These are phyloP conservation scores for Blastocystis sp. DNA, from an alignment of 352 stramenopile species.

Conservation along the genomic window DNA sequence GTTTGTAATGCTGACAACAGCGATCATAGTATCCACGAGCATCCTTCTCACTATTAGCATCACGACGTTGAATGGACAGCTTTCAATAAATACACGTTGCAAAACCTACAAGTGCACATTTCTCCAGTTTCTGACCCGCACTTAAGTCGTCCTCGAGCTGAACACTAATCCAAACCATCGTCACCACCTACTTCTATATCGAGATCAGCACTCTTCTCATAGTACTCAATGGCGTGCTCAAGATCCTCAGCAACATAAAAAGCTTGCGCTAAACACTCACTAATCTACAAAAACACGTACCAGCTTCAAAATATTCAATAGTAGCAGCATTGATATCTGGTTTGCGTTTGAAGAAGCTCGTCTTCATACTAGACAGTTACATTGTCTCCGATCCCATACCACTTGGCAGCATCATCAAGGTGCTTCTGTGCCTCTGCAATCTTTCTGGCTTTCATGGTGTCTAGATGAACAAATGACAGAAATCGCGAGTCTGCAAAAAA, in stretches of 20 bases:
- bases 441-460: slow-evolving; percentile 62
- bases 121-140: slow-evolving; percentile 46
- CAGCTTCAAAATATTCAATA: slow-evolving; percentile 56
- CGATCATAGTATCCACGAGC: slow-evolving; percentile 39
- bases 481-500: neutral
- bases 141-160: slow-evolving; percentile 55
- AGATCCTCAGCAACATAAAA: slow-evolving; percentile 64
- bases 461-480: neutral
- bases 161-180: neutral
- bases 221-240: slow-evolving; percentile 56
- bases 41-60: slow-evolving; percentile 31
- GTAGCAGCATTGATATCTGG: slow-evolving; percentile 55
- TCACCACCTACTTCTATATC: slow-evolving; percentile 19
- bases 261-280: slow-evolving; percentile 10
- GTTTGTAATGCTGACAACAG: slow-evolving; percentile 8
- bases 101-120: slow-evolving; percentile 49
- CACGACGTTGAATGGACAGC: slow-evolving; percentile 49
- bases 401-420: slow-evolving; percentile 27
- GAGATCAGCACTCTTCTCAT: slow-evolving; percentile 61
- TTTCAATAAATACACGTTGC: neutral
- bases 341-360: slow-evolving; percentile 67
- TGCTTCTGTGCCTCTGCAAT: slow-evolving; percentile 47
- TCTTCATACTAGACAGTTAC: slow-evolving; percentile 51
- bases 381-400: neutral
- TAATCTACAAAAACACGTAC: neutral